Conservation (phyloP, 1,284 basidiomycete genomes). For the Fomitopsis betulina region DNA sequence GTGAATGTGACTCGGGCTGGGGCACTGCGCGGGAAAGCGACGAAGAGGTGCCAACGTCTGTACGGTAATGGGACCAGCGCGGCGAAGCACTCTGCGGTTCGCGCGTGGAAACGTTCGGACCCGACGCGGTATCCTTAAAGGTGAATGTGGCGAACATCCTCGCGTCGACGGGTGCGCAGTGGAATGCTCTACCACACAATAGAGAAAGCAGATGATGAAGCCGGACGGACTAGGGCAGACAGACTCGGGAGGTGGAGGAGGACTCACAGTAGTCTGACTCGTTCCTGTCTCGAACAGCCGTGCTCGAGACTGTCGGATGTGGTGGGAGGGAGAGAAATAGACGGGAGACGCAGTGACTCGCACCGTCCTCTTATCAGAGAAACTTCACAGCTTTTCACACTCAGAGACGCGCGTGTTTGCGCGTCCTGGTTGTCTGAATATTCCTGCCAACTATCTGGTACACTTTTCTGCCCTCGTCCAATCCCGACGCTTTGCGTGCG, state of each 20-base stretch:
- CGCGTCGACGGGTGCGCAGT: constrained; percentile 3
- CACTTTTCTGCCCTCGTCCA: neutral
- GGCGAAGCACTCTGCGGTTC: constrained; percentile 18
- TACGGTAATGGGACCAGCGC: constrained; percentile 16
- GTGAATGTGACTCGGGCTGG: constrained; percentile 9
- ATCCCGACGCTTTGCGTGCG: neutral
- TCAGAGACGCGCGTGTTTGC: constrained; percentile 37
- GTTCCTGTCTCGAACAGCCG: constrained; percentile 19
- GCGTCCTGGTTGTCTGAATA: neutral
- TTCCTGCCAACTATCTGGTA: neutral
- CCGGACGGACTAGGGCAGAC: constrained; percentile 19
- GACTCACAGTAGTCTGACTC: constrained; percentile 27
- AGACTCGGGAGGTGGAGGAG: constrained; percentile 9
- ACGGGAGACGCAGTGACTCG: constrained; percentile 33
- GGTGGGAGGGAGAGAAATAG: constrained; percentile 17
- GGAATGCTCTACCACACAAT: constrained; percentile 1
- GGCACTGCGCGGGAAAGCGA: constrained; percentile 10
- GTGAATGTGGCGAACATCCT: constrained; percentile 12
- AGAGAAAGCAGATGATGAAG: constrained; percentile 15
- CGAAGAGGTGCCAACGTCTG: constrained; percentile 15
- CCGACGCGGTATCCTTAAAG: constrained; percentile 13
- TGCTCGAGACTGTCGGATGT: constrained; percentile 19
- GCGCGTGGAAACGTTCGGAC: constrained; percentile 15
- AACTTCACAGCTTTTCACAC: constrained; percentile 39
- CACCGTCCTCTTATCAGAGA: constrained; percentile 27